phyloP scores from a whole-genome alignment of 805 yeast species.

The Priceomyces haplophilus region DNA sequence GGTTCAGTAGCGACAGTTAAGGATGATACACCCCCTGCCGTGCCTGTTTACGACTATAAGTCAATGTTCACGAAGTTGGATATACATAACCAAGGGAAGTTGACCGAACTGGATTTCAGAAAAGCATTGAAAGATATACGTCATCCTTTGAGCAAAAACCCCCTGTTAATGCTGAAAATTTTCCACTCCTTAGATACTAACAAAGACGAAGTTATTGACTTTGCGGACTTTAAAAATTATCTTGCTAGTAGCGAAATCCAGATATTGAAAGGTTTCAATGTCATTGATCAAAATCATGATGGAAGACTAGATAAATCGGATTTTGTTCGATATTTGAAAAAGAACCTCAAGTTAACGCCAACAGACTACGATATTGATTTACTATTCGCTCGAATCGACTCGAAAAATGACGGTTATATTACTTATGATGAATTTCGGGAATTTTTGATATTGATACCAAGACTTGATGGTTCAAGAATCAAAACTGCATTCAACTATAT shows the following conservation, averaged over 20 bases:
- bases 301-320: conserved; percentile 68
- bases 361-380: conserved; percentile 50
- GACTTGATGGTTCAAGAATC: conserved; percentile 70
- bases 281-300: conserved; percentile 68
- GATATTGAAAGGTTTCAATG: conserved; percentile 63
- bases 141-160: conserved; percentile 64
- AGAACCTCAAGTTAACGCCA: conserved; percentile 52
- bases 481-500: conserved; percentile 80
- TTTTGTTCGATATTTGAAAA: conserved; percentile 58
- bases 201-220: conserved; percentile 56
- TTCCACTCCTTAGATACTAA: conserved; percentile 60
- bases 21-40: conserved; percentile 1
- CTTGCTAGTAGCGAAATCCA: conserved; percentile 66
- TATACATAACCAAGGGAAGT: conserved; percentile 42
- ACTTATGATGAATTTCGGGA: conserved; percentile 86
- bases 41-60: conserved; percentile 26
- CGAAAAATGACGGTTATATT: conserved; percentile 59
- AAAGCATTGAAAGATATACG: conserved; percentile 44
- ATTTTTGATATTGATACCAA: conserved; percentile 77
- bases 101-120: conserved; percentile 48
- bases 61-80: conserved; percentile 36
- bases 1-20: background rate
- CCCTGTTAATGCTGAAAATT: conserved; percentile 54
- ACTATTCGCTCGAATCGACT: conserved; percentile 56
- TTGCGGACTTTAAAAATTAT: conserved; percentile 64